These are phyloP conservation scores for Penicillium parvum DNA, from an alignment of 495 filamentous ascomycete species.

Conservation along the genomic window DNA sequence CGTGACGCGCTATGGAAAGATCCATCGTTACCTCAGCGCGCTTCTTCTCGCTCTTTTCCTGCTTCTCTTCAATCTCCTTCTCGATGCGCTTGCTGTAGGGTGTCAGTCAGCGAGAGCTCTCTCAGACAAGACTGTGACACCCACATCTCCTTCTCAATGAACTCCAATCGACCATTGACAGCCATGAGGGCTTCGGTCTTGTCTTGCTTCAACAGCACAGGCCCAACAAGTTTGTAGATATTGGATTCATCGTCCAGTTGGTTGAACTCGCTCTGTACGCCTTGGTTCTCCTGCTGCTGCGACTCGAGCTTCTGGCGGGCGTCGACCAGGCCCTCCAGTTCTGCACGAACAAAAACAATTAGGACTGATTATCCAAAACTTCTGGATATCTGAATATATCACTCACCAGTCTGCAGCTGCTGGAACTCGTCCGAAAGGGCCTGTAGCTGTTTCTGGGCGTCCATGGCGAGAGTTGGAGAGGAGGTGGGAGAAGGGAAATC, in stretches of 20 bases:
- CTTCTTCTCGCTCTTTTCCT: conserved; percentile 78
- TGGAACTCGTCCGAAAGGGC: conserved; percentile 81
- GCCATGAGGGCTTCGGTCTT: conserved; percentile 80
- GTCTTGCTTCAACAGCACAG: conserved; percentile 92
- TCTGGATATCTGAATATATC: background rate
- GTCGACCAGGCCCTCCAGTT: conserved; percentile 68
- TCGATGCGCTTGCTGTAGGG: conserved; percentile 74
- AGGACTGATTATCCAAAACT: background rate
- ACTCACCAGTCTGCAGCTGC: conserved; percentile 72
- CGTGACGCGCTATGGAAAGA: background rate
- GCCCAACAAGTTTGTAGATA: conserved; percentile 94
- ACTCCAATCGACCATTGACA: conserved; percentile 84
- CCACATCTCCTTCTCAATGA: conserved; percentile 92
- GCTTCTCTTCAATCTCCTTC: conserved; percentile 68
- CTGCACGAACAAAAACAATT: conserved; percentile 38
- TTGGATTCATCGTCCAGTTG: conserved; percentile 71
- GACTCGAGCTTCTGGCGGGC: conserved; percentile 92
- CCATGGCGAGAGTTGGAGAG: conserved; percentile 39
- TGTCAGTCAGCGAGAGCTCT: conserved; percentile 6
- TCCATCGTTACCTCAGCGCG: conserved; percentile 56
- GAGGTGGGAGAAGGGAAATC: conserved; percentile 25
- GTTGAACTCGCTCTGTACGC: conserved; percentile 88
- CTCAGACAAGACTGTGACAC: conserved; percentile 16
- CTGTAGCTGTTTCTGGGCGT: conserved; percentile 66
- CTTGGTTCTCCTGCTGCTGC: conserved; percentile 86